Base-by-base conservation (phyloP, 2,329 filamentous ascomycete genomes). In the Trichoderma citrinoviride region DNA sequence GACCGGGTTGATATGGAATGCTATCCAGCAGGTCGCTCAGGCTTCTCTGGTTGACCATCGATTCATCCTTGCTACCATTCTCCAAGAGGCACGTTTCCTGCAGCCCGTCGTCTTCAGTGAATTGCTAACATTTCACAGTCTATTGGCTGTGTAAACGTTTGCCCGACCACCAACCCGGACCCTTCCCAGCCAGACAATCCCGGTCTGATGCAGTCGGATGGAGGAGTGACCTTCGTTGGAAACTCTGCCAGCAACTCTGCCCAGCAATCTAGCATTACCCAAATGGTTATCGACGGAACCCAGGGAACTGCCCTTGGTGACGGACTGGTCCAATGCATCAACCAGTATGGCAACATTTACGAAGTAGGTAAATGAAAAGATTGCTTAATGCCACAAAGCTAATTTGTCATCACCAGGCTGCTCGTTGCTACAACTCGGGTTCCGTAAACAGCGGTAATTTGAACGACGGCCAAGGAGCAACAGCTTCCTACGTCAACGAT, bases 131-230 rank as follows among this genome's bases (percentile, higher is more conserved):
- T 41, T 29, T 10, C 29, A 68, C 78, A 81, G 68, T 78, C 75
- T 67, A 76, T 76, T 65, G 79, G 79, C 55, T 80, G 79, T 69
- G 78, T 80, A 25, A 78, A 78, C 29, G 77, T 75, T 33, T 71
- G 68, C 3, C 78, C 77, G 21, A 79, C 77, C 52, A 71, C 74
- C 72, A 75, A 79, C 79, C 44, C 66, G 63, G 57, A 61, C n/a
- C 57, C 46, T 21, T 61, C 57, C 19, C 33, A 52, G 37, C 57
- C 46, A 43, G 46, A 52, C 64, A 81, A 81, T 71, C 79, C 79
- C 0, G 79, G 79, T 55, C 73, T 79, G 37, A 77, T 78, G 75
- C 77, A 79, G 65, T 71, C 70, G 44, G 75, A 78, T 67, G 70
- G 76, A 50, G 77, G 77, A 52, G 63, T 64, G 21, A 61, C 57